phyloP scores from a whole-genome alignment of 2,329 filamentous ascomycete genomes.

The Metarhizium humberi region DNA sequence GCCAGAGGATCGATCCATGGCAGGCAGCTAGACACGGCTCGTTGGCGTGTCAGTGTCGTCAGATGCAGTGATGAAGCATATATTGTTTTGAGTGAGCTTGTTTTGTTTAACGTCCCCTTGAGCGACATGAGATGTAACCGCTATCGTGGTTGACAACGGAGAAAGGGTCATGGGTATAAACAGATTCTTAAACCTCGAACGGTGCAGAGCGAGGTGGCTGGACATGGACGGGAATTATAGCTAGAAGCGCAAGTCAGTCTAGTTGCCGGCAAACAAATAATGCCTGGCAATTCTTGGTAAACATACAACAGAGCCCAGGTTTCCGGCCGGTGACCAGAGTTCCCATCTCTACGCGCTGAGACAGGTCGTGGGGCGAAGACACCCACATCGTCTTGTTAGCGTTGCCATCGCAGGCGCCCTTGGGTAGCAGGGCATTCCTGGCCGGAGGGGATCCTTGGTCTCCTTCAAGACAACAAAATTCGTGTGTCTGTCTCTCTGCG shows the following conservation, averaged over 20 bases:
- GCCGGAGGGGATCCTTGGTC: constrained; percentile 2
- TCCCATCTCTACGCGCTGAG: background rate
- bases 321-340: background rate
- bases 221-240: background rate
- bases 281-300: background rate
- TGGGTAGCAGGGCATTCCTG: constrained; percentile 7
- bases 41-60: background rate
- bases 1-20: constrained; percentile 25
- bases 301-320: background rate
- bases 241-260: background rate
- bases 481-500: background rate
- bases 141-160: background rate
- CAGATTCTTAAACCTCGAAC: no score
- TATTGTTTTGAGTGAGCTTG: background rate
- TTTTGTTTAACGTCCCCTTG: background rate
- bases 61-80: background rate
- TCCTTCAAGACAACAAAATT: background rate
- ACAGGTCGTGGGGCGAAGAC: constrained; percentile 9
- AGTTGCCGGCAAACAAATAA: background rate
- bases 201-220: background rate
- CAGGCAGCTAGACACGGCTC: constrained; percentile 3
- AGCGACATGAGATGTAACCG: background rate
- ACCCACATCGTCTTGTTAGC: constrained; percentile 2
- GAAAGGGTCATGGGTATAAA: no score
- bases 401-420: constrained; percentile 2